Conservation (phyloP, 2,329 filamentous ascomycete species). For the Fusarium duplospermum region DNA sequence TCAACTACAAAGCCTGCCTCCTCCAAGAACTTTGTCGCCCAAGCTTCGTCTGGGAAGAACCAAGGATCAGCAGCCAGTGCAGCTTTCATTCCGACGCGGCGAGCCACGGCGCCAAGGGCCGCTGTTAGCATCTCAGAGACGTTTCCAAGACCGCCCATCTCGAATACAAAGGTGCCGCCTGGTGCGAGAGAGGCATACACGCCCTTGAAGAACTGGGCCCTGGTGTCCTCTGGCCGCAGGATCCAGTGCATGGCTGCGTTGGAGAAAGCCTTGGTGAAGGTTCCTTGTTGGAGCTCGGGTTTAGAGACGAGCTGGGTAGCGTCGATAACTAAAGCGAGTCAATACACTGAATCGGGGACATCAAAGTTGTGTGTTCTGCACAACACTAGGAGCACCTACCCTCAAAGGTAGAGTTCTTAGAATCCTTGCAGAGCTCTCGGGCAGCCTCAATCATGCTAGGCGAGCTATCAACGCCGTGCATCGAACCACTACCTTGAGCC, state of each 20-base stretch:
- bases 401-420: slow-evolving; percentile 57
- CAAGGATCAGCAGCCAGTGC: slow-evolving; percentile 69
- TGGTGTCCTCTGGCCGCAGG: slow-evolving; percentile 58
- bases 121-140: slow-evolving; percentile 71
- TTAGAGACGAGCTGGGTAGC: slow-evolving; percentile 53
- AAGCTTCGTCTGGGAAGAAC: slow-evolving; percentile 77
- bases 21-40: slow-evolving; percentile 61
- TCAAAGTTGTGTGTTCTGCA: no score
- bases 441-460: slow-evolving; percentile 68
- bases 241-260: slow-evolving; percentile 78
- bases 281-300: slow-evolving; percentile 50
- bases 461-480: slow-evolving; percentile 71
- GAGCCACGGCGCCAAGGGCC: slow-evolving; percentile 64
- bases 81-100: slow-evolving; percentile 61
- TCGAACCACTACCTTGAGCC: slow-evolving; percentile 56
- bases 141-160: slow-evolving; percentile 79
- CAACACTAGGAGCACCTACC: slow-evolving; percentile 43
- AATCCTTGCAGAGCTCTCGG: slow-evolving; percentile 52
- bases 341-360: not conserved
- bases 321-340: slow-evolving; percentile 56
- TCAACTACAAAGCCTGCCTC: slow-evolving; percentile 63
- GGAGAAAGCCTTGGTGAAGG: slow-evolving; percentile 70
- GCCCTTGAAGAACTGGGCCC: slow-evolving; percentile 64
- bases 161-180: slow-evolving; percentile 71
- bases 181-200: slow-evolving; percentile 64